These are phyloP conservation scores for Syncephalastrum monosporum DNA, from an alignment of 371 early-diverging fungal genomes.

Conservation along the genomic window DNA sequence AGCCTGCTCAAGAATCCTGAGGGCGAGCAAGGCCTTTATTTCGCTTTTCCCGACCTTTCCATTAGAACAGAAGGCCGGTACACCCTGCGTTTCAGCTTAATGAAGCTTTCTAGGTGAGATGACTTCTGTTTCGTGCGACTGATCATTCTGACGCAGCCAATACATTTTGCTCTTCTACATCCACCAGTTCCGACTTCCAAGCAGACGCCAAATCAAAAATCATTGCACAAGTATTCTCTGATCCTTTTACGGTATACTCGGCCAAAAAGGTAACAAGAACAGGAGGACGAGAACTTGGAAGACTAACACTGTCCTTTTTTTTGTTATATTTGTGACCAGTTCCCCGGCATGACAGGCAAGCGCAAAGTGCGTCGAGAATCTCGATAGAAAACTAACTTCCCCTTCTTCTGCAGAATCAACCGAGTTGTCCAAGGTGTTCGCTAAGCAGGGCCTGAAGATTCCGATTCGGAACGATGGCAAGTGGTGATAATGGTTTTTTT, in stretches of 20 bases:
- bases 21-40: slow-evolving; percentile 79
- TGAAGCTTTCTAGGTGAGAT: slow-evolving; percentile 44
- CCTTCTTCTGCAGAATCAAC: slow-evolving; percentile 73
- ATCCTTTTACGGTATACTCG: slow-evolving; percentile 60
- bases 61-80: slow-evolving; percentile 89
- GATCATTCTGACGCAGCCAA: background rate
- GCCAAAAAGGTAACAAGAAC: slow-evolving; percentile 47
- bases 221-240: slow-evolving; percentile 58
- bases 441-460: slow-evolving; percentile 91
- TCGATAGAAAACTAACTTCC: background rate
- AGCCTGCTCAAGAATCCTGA: slow-evolving; percentile 71
- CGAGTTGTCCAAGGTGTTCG: slow-evolving; percentile 82
- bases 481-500: background rate
- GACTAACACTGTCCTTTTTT: background rate
- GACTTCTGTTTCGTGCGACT: background rate
- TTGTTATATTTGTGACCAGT: slow-evolving; percentile 20
- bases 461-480: slow-evolving; percentile 84
- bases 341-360: slow-evolving; percentile 67
- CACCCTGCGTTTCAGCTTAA: slow-evolving; percentile 70
- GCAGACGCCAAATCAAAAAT: slow-evolving; percentile 54
- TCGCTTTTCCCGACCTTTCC: slow-evolving; percentile 90
- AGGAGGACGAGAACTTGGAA: background rate
- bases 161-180: background rate
- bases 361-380: background rate
- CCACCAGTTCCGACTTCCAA: slow-evolving; percentile 48